Percentiles rank a stretch among this genome's conserved stretches.
These are phyloP conservation scores for Penicillium coprophilum DNA, from an alignment of 495 filamentous ascomycete genomes.

Conservation along the genomic window DNA sequence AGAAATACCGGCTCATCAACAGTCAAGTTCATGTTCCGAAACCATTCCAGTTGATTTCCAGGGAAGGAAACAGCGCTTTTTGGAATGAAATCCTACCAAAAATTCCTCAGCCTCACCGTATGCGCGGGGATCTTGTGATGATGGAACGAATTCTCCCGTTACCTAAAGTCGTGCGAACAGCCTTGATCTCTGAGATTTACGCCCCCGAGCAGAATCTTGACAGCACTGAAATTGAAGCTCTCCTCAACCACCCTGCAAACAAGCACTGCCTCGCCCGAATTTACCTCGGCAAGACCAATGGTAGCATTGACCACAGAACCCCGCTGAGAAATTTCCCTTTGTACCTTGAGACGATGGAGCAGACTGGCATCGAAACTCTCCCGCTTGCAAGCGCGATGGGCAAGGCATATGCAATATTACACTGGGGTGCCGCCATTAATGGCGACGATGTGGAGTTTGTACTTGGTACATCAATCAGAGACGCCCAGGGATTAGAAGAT, in stretches of 20 bases:
- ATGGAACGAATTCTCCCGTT: slow-evolving; percentile 15
- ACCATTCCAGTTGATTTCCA: slow-evolving; percentile 1
- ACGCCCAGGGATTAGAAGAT: not conserved
- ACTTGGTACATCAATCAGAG: slow-evolving; percentile 9
- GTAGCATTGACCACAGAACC: slow-evolving; percentile 5
- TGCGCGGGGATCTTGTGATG: slow-evolving; percentile 3
- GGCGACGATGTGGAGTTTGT: slow-evolving; percentile 24
- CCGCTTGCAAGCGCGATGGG: slow-evolving; percentile 12
- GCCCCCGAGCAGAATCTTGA: not conserved
- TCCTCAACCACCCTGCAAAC: slow-evolving; percentile 9
- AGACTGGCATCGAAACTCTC: slow-evolving; percentile 5
- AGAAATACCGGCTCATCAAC: not conserved
- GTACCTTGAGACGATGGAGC: slow-evolving; percentile 9
- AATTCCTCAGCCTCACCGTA: slow-evolving; percentile 3
- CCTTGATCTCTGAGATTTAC: slow-evolving; percentile 4
- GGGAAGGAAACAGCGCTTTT: not conserved
- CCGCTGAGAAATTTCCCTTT: slow-evolving; percentile 16
- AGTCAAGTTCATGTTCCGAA: slow-evolving; percentile 3
- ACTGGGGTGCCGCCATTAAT: slow-evolving; percentile 15
- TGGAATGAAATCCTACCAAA: slow-evolving; percentile 11
- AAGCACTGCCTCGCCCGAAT: slow-evolving; percentile 17
- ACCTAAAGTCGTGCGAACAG: slow-evolving; percentile 12
- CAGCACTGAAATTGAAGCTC: not conserved
- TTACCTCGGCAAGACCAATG: slow-evolving; percentile 34
- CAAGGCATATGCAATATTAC: slow-evolving; percentile 17